Percentiles rank a stretch among this genome's conserved stretches.
These are phyloP conservation scores for Microcos paniculata DNA, from an alignment of 345 rosid species.

Conservation along the genomic window DNA sequence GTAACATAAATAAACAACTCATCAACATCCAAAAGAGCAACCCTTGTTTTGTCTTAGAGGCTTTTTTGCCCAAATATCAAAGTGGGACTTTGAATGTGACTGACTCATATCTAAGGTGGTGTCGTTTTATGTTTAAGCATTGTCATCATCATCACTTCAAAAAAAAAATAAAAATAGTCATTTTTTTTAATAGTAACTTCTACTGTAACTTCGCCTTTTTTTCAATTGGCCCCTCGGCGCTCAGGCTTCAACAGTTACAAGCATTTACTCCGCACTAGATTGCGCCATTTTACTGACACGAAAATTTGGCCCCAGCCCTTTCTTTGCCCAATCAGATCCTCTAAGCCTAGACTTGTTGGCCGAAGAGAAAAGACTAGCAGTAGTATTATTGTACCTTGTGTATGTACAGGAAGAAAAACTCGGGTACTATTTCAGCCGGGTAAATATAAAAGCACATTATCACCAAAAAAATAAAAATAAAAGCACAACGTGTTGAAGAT, in stretches of 20 bases:
- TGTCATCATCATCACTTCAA: neutral
- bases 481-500: neutral
- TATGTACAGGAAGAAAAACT: no score
- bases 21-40: no score
- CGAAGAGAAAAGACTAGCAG: no score
- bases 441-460: neutral
- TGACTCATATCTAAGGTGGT: neutral
- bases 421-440: neutral
- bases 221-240: no score
- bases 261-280: neutral
- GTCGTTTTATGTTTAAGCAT: neutral
- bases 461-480: no score
- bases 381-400: neutral
- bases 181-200: no score
- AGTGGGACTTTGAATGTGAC: neutral
- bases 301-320: no score
- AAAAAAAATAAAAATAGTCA: no score
- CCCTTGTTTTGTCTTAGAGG: neutral
- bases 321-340: no score
- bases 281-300: neutral
- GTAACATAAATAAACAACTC: no score
- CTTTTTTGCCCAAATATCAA: neutral
- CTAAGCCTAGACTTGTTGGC: no score
- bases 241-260: neutral
- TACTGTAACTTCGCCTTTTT: no score